phyloP scores from a whole-genome alignment of 371 early-diverging fungal genomes.

The Mucor lusitanicus region DNA sequence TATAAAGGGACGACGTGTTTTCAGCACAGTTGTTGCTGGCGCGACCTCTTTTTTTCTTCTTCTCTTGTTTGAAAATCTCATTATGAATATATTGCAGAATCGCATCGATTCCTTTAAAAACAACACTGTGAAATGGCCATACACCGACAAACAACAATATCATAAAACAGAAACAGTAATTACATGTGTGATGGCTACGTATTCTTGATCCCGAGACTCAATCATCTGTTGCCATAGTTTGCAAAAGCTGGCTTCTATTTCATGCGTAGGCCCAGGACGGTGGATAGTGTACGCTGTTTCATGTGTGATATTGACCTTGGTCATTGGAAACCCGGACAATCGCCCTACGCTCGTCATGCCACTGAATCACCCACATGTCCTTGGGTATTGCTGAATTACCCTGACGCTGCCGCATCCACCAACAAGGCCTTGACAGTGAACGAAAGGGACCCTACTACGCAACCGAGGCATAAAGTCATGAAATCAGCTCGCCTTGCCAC shows the following conservation, averaged over 20 bases:
- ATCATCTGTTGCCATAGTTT: too few species aligned
- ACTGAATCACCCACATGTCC: slow-evolving; percentile 30
- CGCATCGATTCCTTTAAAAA: slow-evolving; percentile 26
- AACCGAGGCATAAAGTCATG: slow-evolving; percentile 14
- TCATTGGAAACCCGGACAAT: slow-evolving; percentile 27
- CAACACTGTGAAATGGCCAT: slow-evolving; percentile 26
- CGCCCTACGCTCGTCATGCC: slow-evolving; percentile 30
- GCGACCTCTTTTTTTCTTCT: not conserved
- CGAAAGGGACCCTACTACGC: not conserved
- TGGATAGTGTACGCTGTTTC: slow-evolving; percentile 32
- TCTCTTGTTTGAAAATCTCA: not conserved
- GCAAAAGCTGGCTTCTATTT: slow-evolving; percentile 39
- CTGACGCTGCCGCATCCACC: slow-evolving; percentile 4
- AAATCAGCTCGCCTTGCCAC: slow-evolving; percentile 28
- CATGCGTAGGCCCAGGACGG: slow-evolving; percentile 9
- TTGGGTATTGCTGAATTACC: slow-evolving; percentile 28
- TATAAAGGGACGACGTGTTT: not conserved
- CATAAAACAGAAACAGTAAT: slow-evolving; percentile 24
- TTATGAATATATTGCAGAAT: slow-evolving; percentile 31
- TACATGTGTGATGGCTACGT: too few species aligned
- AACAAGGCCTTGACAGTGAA: not conserved
- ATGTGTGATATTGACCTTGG: slow-evolving; percentile 34
- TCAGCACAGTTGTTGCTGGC: not conserved
- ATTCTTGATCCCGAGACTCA: too few species aligned
- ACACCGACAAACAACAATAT: not conserved